Evolutionary conservation across 2,329 filamentous ascomycete genomes (phyloP).

Genomic region (Xylaria sp.): DNA sequence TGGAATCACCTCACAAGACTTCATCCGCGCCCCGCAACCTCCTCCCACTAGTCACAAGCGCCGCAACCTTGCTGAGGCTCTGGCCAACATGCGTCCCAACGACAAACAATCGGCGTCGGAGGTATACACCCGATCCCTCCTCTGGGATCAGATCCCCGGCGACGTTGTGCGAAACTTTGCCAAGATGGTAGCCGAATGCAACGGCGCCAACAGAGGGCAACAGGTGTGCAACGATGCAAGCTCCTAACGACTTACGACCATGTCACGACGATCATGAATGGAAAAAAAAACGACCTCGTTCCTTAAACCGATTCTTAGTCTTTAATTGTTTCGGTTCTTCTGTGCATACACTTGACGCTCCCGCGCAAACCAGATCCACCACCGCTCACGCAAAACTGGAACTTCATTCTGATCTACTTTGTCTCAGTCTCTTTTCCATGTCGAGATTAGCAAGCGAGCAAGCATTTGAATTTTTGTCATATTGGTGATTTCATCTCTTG

Average conservation of each 20-base stretch:
- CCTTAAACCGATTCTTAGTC: slow-evolving; percentile 23
- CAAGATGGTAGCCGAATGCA: slow-evolving; percentile 85
- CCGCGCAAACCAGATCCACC: slow-evolving; percentile 49
- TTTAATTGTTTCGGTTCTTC: slow-evolving; percentile 47
- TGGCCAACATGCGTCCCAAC: slow-evolving; percentile 79
- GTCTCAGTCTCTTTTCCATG: slow-evolving; percentile 46
- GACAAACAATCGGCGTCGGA: slow-evolving; percentile 82
- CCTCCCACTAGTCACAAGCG: slow-evolving; percentile 70
- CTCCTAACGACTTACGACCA: slow-evolving; percentile 54
- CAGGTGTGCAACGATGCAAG: slow-evolving; percentile 56
- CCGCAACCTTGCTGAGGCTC: slow-evolving; percentile 80
- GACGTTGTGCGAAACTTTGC: slow-evolving; percentile 94
- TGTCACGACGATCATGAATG: slow-evolving; percentile 50
- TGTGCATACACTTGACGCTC: slow-evolving; percentile 49
- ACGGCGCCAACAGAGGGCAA: slow-evolving; percentile 57
- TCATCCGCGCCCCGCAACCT: slow-evolving; percentile 60
- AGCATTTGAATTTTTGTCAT: slow-evolving; percentile 50
- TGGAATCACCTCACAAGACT: slow-evolving; percentile 79
- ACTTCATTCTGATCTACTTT: slow-evolving; percentile 46
- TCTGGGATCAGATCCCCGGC: slow-evolving; percentile 92
- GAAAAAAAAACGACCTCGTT: slow-evolving; percentile 34
- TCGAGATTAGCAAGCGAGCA: slow-evolving; percentile 52
- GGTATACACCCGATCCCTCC: slow-evolving; percentile 89
- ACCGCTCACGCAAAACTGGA: slow-evolving; percentile 50
- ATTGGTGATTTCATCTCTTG: slow-evolving; percentile 31